Evolutionary conservation across 164 flowering plant genomes (phyloP).

Genomic region (grape (Vitis vinifera)): DNA sequence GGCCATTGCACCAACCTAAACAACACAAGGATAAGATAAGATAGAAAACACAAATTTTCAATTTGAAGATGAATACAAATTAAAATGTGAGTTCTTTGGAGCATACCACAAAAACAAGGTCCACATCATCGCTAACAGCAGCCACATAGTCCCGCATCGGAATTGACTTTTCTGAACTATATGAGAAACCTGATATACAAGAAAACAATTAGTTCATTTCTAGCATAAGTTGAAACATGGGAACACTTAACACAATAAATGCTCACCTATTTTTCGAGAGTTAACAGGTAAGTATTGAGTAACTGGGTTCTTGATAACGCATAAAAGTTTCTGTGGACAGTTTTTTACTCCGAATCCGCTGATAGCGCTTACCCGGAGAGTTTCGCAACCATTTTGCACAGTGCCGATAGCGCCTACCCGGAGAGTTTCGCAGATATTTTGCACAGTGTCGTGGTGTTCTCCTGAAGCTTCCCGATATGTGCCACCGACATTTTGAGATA

Average conservation of each 20-base stretch:
- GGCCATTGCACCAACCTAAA: constrained; percentile 86
- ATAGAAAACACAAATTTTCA: too few species aligned
- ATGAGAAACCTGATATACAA: constrained; percentile 65
- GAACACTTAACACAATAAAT: background rate
- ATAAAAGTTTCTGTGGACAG: constrained; percentile 81
- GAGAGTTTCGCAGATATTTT: too few species aligned
- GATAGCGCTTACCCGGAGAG: too few species aligned
- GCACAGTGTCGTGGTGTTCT: too few species aligned
- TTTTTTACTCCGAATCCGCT: too few species aligned
- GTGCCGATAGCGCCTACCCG: too few species aligned
- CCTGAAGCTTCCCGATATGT: too few species aligned
- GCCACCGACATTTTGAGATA: too few species aligned
- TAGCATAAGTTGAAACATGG: background rate
- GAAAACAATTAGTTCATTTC: background rate
- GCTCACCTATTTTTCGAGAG: constrained; percentile 74
- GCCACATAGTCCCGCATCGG: constrained; percentile 45
- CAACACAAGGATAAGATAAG: background rate
- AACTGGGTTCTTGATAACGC: constrained; percentile 87
- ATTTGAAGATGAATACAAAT: too few species aligned
- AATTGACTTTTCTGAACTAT: constrained; percentile 74
- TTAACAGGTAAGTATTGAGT: constrained; percentile 75
- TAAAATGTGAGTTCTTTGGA: background rate
- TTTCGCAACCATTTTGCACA: too few species aligned
- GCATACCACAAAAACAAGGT: constrained; percentile 82
- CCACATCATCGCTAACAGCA: constrained; percentile 37